phyloP scores from a whole-genome alignment of 2,329 filamentous ascomycete species.

The Stemphylium beticola region DNA sequence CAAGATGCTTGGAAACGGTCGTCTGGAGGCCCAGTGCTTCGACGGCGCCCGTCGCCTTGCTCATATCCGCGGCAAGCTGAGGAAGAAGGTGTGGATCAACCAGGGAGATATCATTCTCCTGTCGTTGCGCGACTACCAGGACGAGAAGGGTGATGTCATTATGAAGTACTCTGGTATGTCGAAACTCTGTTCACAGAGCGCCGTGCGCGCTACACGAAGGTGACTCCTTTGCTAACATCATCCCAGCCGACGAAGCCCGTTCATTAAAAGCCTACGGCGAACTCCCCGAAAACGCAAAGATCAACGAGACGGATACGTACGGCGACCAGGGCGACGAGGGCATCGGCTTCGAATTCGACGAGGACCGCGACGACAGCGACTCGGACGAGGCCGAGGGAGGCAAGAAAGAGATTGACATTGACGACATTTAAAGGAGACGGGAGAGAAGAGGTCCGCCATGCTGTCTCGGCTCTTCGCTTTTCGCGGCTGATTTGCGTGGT shows the following conservation, averaged over 20 bases:
- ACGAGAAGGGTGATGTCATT: slow-evolving; percentile 91
- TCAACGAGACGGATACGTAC: slow-evolving; percentile 98
- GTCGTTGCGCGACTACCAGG: slow-evolving; percentile 89
- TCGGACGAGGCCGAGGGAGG: slow-evolving; percentile 61
- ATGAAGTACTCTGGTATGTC: slow-evolving; percentile 74
- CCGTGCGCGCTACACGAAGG: not conserved
- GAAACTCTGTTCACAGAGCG: not conserved
- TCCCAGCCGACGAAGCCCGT: slow-evolving; percentile 83
- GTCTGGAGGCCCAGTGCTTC: slow-evolving; percentile 92
- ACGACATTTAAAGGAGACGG: slow-evolving; percentile 75
- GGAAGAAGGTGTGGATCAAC: slow-evolving; percentile 98
- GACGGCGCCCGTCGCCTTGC: slow-evolving; percentile 87
- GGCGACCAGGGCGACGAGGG: slow-evolving; percentile 89
- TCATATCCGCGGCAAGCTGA: slow-evolving; percentile 92
- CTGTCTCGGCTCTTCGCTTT: slow-evolving; percentile 36
- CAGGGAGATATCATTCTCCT: slow-evolving; percentile 78
- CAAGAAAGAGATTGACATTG: slow-evolving; percentile 87
- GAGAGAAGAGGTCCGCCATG: slow-evolving; percentile 43
- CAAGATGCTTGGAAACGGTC: slow-evolving; percentile 96
- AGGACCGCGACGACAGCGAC: slow-evolving; percentile 73
- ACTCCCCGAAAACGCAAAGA: slow-evolving; percentile 96
- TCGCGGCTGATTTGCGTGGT: slow-evolving; percentile 22
- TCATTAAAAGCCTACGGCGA: slow-evolving; percentile 97
- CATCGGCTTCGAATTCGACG: slow-evolving; percentile 98
- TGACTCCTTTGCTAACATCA: slow-evolving; percentile 86